These are phyloP conservation scores for Fagopyrum esculentum DNA, from an alignment of 148 eudicot genomes.

Conservation along the genomic window DNA sequence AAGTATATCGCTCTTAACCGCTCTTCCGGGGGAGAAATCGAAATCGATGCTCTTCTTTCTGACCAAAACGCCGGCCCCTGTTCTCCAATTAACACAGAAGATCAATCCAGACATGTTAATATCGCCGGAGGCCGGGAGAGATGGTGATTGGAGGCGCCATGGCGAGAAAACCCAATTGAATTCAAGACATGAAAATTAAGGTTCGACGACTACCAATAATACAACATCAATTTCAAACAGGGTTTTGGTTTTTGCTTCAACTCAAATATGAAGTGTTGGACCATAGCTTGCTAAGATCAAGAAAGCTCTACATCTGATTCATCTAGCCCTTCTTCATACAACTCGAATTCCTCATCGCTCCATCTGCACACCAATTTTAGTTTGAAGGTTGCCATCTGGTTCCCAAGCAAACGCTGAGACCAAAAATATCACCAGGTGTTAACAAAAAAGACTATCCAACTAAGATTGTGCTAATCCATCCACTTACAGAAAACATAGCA, in stretches of 20 bases:
- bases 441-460: neutral
- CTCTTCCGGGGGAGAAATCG: too few relatives aligned
- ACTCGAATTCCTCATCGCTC: constrained; percentile 66
- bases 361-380: constrained; percentile 70
- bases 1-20: too few relatives aligned
- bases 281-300: neutral
- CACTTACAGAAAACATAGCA: neutral
- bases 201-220: neutral
- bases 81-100: too few relatives aligned
- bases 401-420: constrained; percentile 67
- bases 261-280: neutral
- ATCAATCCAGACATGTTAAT: too few relatives aligned
- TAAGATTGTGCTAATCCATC: neutral
- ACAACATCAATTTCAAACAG: neutral
- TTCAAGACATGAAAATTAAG: neutral
- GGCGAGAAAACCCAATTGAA: too few relatives aligned
- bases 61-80: too few relatives aligned
- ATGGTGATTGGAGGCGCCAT: too few relatives aligned
- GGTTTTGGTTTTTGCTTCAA: neutral
- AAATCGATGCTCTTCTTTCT: too few relatives aligned
- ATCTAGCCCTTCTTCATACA: constrained; percentile 61
- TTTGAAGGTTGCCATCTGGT: constrained; percentile 72
- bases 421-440: constrained; percentile 1
- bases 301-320: constrained; percentile 60
- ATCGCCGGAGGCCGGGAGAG: too few relatives aligned